Percentiles rank a stretch among this genome's conserved stretches.
phyloP scores from a whole-genome alignment of 352 stramenopile genomes.

The Phytophthora uliginosa region DNA sequence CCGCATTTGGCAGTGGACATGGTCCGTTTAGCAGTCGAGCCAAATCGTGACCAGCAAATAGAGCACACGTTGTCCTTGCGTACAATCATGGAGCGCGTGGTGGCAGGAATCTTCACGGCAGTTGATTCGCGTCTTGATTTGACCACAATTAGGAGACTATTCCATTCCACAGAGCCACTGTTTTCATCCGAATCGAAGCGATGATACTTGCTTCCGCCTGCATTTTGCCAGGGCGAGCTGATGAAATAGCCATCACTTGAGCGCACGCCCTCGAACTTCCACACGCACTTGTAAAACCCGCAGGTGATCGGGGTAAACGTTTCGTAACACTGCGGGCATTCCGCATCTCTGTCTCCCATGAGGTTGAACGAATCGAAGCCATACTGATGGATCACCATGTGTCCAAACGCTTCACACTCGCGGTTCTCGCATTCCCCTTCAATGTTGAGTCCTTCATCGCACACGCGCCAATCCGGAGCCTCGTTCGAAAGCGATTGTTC shows the following conservation, averaged over 20 bases:
- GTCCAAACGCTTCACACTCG: background rate
- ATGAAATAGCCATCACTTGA: constrained; percentile 7
- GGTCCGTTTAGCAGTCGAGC: background rate
- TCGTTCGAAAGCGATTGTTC: too few species aligned
- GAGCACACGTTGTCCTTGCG: constrained; percentile 3
- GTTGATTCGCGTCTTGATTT: background rate
- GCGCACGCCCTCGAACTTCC: constrained; percentile 37
- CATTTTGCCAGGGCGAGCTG: constrained; percentile 31
- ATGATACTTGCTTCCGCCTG: constrained; percentile 21
- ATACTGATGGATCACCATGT: background rate
- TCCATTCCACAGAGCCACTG: constrained; percentile 19
- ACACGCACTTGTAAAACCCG: constrained; percentile 43
- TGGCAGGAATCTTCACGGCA: background rate
- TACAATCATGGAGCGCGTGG: background rate
- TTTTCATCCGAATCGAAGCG: constrained; percentile 27
- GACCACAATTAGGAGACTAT: constrained; percentile 23
- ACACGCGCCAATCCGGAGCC: background rate
- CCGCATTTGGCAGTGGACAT: too few species aligned
- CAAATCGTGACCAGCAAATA: constrained; percentile 1
- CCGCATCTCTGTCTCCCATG: background rate
- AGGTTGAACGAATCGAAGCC: background rate
- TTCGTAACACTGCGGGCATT: background rate
- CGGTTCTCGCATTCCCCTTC: background rate
- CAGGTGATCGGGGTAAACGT: constrained; percentile 15
- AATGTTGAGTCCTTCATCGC: background rate